phyloP scores from a whole-genome alignment of 345 rosid species.

The Populus pruinosa region DNA sequence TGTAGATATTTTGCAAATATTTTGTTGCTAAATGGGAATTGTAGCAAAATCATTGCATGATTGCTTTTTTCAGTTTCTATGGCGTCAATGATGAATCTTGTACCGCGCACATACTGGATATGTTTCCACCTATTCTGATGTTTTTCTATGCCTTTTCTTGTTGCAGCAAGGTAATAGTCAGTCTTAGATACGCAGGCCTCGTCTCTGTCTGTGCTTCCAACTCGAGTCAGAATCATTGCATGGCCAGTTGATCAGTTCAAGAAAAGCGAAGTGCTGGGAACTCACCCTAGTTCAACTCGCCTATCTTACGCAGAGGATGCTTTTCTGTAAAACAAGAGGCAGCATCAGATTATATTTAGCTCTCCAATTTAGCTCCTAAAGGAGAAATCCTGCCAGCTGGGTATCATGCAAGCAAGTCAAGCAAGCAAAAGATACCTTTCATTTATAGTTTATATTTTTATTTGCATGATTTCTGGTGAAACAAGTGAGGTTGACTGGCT shows the following conservation, averaged over 20 bases:
- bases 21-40: not conserved
- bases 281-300: conserved; percentile 48
- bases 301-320: conserved; percentile 89
- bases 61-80: not conserved
- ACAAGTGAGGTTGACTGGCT: not conserved
- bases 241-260: conserved; percentile 67
- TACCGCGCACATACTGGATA: not conserved
- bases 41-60: not conserved
- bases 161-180: conserved; percentile 75
- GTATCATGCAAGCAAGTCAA: too few species aligned
- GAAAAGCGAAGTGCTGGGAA: conserved; percentile 41
- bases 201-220: conserved; percentile 66
- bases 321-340: conserved; percentile 51
- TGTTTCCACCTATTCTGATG: not conserved
- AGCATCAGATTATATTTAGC: too few species aligned
- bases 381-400: too few species aligned
- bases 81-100: not conserved
- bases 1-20: not conserved
- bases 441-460: not conserved
- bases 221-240: conserved; percentile 66
- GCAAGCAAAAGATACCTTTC: too few species aligned
- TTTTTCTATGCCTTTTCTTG: conserved; percentile 11
- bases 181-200: conserved; percentile 80
- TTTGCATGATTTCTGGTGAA: not conserved
- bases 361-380: too few species aligned